phyloP scores from a whole-genome alignment of 116 monocot species.

The Cymodocea nodosa region DNA sequence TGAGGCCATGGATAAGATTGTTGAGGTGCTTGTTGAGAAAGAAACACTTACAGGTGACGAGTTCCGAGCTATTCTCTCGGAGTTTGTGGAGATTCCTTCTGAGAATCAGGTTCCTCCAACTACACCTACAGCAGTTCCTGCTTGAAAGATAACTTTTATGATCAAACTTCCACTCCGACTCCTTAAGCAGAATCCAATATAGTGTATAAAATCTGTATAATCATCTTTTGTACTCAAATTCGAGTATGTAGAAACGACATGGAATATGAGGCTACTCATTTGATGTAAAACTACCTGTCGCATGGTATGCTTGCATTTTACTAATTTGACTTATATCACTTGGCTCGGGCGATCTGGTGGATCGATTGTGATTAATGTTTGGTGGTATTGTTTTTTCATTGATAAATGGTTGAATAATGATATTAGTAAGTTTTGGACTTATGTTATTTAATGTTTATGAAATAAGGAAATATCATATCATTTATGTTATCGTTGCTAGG shows the following conservation, averaged over 20 bases:
- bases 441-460: no score
- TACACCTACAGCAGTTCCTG: conserved; percentile 30
- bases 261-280: not conserved
- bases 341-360: no score
- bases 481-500: no score
- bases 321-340: no score
- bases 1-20: conserved; percentile 91
- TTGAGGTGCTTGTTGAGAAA: conserved; percentile 89
- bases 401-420: no score
- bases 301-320: no score
- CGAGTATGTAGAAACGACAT: not conserved
- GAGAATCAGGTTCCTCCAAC: conserved; percentile 69
- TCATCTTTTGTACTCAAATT: not conserved
- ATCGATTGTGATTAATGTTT: no score
- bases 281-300: not conserved
- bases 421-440: no score
- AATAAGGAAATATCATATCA: no score
- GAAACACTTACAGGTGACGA: conserved; percentile 84
- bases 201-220: conserved; percentile 5
- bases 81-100: conserved; percentile 75
- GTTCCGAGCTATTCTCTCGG: conserved; percentile 80
- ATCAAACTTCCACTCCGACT: not conserved
- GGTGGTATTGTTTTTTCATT: no score
- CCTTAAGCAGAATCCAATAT: not conserved
- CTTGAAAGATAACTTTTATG: not conserved